Evolutionary conservation across 2,329 filamentous ascomycete genomes (phyloP), one percentile per base, ranked within the genome.

Genomic region (Amauroascus niger): DNA sequence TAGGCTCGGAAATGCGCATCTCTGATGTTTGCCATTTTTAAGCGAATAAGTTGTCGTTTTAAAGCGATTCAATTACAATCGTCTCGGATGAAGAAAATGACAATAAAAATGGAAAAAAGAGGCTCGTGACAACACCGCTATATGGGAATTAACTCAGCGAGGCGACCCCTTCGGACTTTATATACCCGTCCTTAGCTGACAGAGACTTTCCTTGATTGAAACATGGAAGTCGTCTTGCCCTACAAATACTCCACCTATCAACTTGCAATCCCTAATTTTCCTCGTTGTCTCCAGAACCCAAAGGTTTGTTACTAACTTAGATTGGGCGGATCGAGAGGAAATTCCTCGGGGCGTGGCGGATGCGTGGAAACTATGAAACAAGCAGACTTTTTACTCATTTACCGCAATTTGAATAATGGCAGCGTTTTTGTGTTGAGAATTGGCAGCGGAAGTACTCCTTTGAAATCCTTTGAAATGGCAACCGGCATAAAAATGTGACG

Each of bases 221-320:
- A 39, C 51, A 37, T 39, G 51, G 51, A 22, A 20, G 28, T 16
- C 24, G 35, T 40, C 14, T n/a, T n/a, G 18, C 44, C 37, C 39
- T 39, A 35, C 40, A 32, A 40, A 14, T 43, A 20, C 51, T 53
- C 51, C 51, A 53, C 51, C 51, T 43, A 46, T 45, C 32, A 47
- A 41, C 24, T 39, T 40, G 8, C 28, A 32, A 39, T 46, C 35
- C 43, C 51, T 55, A 55, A 39, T n/a, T 52, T 44, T 57, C 43
- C 40, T 49, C 49, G 41, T 47, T 39, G 28, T 52, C 35, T 48
- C 35, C 24, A 54, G 35, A 20, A 35, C 47, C 13, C 32, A 54
- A 48, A 49, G 51, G 45, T n/a, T 37, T 45, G 37, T 52, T 52
- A 52, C 40, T 52, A 52, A 52, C 49, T 35, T 28, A 16, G 30